A percentile compares a stretch with the other conserved stretches of the same genome.
phyloP scores from a whole-genome alignment of 148 eudicot species.

The Drosera capensis region DNA sequence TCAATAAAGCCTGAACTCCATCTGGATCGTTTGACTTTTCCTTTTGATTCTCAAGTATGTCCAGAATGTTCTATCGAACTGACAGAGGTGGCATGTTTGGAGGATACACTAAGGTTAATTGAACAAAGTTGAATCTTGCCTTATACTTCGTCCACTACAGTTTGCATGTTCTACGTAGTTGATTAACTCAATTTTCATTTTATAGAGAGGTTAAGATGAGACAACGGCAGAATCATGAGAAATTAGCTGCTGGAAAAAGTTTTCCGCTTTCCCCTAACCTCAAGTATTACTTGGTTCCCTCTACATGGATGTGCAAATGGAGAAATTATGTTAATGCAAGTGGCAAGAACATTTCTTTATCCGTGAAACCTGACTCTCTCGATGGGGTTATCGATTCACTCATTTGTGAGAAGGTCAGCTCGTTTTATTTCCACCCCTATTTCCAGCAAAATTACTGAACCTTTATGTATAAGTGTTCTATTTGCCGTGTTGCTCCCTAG shows the following conservation, averaged over 20 bases:
- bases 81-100: slow-evolving; percentile 51
- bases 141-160: neutral
- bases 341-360: slow-evolving; percentile 50
- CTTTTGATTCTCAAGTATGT: slow-evolving; percentile 55
- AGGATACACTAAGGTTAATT: slow-evolving; percentile 53
- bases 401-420: slow-evolving; percentile 54
- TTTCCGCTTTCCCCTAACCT: slow-evolving; percentile 26
- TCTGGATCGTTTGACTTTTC: slow-evolving; percentile 56
- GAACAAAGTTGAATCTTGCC: neutral
- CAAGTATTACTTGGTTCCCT: slow-evolving; percentile 70
- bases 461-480: neutral
- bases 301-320: slow-evolving; percentile 89
- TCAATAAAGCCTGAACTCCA: slow-evolving; percentile 72
- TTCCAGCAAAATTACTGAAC: neutral
- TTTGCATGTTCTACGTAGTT: neutral
- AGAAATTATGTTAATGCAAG: slow-evolving; percentile 47
- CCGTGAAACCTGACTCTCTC: slow-evolving; percentile 51
- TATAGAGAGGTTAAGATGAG: slow-evolving; percentile 71
- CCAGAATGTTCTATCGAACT: slow-evolving; percentile 48
- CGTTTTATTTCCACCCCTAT: neutral
- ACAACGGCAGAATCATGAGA: slow-evolving; percentile 84
- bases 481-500: neutral
- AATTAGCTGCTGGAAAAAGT: slow-evolving; percentile 55
- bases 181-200: slow-evolving; percentile 14
- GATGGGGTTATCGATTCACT: slow-evolving; percentile 30